Percentiles rank a stretch among this genome's conserved stretches.
Conservation (phyloP, 1,284 basidiomycete species). For the Cryptococcus sp. region DNA sequence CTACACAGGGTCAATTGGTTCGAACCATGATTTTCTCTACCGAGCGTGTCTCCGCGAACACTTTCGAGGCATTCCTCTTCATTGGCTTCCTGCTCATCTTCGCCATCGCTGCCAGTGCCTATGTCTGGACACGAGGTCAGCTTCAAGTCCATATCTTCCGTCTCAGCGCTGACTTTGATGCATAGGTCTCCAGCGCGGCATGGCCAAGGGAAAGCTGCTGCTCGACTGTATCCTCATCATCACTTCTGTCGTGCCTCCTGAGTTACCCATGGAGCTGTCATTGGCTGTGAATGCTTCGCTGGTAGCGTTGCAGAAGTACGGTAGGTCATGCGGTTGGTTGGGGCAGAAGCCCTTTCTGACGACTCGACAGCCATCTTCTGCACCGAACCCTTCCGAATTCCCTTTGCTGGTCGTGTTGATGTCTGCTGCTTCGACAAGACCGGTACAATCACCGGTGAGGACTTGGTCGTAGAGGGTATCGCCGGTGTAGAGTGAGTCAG, state of each 20-base stretch:
- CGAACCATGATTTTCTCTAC: slow-evolving; percentile 97
- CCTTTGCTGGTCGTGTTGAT: slow-evolving; percentile 87
- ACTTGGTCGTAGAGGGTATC: slow-evolving; percentile 90
- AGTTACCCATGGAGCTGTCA: slow-evolving; percentile 93
- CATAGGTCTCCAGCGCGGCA: slow-evolving; percentile 76
- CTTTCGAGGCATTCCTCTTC: slow-evolving; percentile 88
- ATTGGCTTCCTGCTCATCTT: slow-evolving; percentile 95
- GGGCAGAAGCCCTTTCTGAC: too few relatives aligned
- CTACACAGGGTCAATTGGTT: slow-evolving; percentile 91
- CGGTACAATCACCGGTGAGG: slow-evolving; percentile 92
- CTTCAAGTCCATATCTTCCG: slow-evolving; percentile 1
- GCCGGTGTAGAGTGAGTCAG: slow-evolving; percentile 75
- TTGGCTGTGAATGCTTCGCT: slow-evolving; percentile 91
- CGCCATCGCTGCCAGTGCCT: slow-evolving; percentile 91
- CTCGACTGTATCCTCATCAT: slow-evolving; percentile 92
- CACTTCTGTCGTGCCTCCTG: slow-evolving; percentile 92
- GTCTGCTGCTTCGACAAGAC: slow-evolving; percentile 99
- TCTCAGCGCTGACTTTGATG: slow-evolving; percentile 7
- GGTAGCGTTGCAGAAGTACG: slow-evolving; percentile 87
- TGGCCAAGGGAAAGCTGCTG: slow-evolving; percentile 89
- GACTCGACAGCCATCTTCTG: slow-evolving; percentile 97
- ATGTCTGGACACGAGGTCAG: slow-evolving; percentile 90
- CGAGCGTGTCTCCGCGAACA: slow-evolving; percentile 91
- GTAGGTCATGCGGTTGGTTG: slow-evolving; percentile 53
- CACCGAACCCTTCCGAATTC: slow-evolving; percentile 95